These are phyloP conservation scores for Pseudevernia furfuracea DNA, from an alignment of 495 filamentous ascomycete species.

Conservation along the genomic window DNA sequence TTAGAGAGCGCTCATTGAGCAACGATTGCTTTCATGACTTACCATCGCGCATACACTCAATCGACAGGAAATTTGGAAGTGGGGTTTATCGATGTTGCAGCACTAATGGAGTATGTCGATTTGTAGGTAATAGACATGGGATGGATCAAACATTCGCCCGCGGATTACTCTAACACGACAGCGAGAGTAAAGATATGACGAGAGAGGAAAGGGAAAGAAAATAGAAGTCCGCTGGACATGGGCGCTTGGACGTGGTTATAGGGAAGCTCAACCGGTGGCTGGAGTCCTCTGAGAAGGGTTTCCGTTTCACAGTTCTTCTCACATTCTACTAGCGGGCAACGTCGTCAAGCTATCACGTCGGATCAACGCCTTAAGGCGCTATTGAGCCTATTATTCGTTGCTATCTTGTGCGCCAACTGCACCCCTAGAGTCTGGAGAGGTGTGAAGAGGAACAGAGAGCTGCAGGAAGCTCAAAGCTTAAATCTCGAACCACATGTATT, in stretches of 20 bases:
- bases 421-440: not conserved
- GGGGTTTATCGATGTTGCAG: not conserved
- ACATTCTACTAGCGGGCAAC: conserved; percentile 13
- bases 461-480: conserved; percentile 4
- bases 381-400: conserved; percentile 12
- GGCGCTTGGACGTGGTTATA: conserved; percentile 32
- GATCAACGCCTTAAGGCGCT: not conserved
- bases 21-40: not conserved
- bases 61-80: not conserved
- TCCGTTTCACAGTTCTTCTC: conserved; percentile 3
- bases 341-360: conserved; percentile 8
- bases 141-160: conserved; percentile 13
- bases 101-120: not conserved
- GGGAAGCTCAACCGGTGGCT: not conserved
- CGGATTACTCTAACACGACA: conserved; percentile 17
- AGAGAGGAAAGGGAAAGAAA: conserved; percentile 22
- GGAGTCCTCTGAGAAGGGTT: conserved; percentile 3
- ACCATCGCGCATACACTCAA: conserved; percentile 17
- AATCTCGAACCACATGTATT: not conserved
- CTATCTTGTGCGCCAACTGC: conserved; percentile 2
- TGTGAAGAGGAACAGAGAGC: conserved; percentile 1
- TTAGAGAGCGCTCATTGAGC: not conserved
- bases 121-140: not conserved
- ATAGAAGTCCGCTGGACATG: conserved; percentile 21
- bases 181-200: conserved; percentile 15